These are phyloP conservation scores for Musa beccarii DNA, from an alignment of 176 grass and related monocot genomes.

Conservation along the genomic window DNA sequence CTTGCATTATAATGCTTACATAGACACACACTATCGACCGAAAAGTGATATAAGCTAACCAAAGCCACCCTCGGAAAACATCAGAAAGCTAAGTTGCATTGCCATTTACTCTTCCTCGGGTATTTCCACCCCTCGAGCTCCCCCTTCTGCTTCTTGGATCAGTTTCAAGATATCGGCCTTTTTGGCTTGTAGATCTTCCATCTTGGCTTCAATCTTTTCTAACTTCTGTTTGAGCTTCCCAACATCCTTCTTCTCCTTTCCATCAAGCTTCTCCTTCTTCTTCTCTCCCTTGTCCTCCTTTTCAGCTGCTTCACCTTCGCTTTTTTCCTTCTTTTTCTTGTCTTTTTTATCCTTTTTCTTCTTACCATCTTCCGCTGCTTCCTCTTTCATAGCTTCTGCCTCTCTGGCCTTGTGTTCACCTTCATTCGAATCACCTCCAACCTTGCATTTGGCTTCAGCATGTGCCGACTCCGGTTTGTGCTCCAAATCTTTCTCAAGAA, in stretches of 20 bases:
- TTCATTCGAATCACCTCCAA: background rate
- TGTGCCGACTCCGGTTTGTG: no score
- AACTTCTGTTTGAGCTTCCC: background rate
- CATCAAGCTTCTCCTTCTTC: background rate
- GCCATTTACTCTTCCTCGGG: background rate
- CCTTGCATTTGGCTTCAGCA: no score
- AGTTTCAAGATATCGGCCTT: slow-evolving; percentile 1
- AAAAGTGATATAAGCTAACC: no score
- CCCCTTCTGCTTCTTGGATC: background rate
- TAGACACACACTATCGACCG: no score
- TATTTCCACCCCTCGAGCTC: background rate
- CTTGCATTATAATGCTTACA: no score
- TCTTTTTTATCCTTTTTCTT: background rate
- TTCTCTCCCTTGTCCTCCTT: background rate
- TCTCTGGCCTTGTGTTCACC: background rate
- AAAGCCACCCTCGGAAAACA: no score
- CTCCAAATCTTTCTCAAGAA: no score
- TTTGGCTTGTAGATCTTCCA: background rate
- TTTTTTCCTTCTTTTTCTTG: background rate
- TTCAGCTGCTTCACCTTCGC: background rate
- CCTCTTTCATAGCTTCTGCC: background rate
- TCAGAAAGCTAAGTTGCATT: no score
- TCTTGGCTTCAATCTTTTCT: background rate
- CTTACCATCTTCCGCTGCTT: background rate
- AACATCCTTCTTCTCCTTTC: slow-evolving; percentile 3